These are phyloP conservation scores for Populus pruinosa DNA, from an alignment of 345 rosid genomes.

Conservation along the genomic window DNA sequence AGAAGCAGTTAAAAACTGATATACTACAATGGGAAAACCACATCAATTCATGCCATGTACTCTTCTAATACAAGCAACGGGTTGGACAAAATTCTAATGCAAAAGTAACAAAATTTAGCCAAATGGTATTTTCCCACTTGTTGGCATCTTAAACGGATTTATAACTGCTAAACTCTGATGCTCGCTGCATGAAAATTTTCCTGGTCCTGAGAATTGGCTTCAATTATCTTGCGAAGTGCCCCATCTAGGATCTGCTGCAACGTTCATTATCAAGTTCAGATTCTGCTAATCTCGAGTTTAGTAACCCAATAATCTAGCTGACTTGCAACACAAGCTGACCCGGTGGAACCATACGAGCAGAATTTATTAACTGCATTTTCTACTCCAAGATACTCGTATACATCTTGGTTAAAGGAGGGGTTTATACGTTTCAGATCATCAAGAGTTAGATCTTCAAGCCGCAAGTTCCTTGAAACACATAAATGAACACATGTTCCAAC, in stretches of 20 bases:
- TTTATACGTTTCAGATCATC: conserved; percentile 63
- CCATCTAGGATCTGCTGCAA: not conserved
- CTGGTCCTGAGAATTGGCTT: not conserved
- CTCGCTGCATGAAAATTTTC: too few species aligned
- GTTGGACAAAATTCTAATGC: too few species aligned
- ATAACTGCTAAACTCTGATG: too few species aligned
- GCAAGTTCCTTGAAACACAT: conserved; percentile 65
- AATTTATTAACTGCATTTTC: conserved; percentile 78
- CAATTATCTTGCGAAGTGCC: not conserved
- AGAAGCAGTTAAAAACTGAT: too few species aligned
- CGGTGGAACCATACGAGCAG: conserved; percentile 73
- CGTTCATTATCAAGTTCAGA: not conserved
- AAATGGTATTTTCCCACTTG: too few species aligned
- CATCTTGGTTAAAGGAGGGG: conserved; percentile 68
- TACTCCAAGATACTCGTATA: conserved; percentile 67
- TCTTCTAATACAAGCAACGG: too few species aligned
- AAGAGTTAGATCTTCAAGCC: conserved; percentile 66
- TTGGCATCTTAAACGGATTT: too few species aligned
- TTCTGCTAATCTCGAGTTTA: conserved; percentile 42
- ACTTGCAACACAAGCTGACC: conserved; percentile 53
- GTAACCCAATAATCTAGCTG: conserved; percentile 65
- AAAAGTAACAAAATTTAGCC: too few species aligned
- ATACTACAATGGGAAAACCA: too few species aligned
- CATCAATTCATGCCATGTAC: too few species aligned
- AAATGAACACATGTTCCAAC: conserved; percentile 85